Evolutionary conservation across 768 basidiomycete species (phyloP), one percentile per base, ranked within the genome.

Genomic region (Albatrellus ellisii): DNA sequence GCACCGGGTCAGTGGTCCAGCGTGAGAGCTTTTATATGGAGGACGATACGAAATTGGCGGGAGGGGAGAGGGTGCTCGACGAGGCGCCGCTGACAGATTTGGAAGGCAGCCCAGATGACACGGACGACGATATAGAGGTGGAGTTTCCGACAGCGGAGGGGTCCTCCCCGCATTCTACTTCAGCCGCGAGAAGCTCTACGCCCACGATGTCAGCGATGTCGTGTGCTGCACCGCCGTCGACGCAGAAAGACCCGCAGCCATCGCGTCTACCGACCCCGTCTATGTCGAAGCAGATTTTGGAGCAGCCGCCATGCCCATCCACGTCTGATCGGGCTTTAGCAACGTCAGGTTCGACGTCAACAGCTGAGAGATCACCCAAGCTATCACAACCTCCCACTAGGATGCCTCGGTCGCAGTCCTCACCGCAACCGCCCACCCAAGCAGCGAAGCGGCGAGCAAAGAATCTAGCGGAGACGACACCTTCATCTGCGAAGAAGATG

Each of bases 51-150:
- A 61, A 59, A n/a, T 12, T 20, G 15, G 35, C 15, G n/a, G 8
- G n/a, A 22, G 63, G 56, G 20, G 72, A 62, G 10, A 69, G 69
- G 52, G 82, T 89, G 26, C 54, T 86, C 45, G 84, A 90, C 54
- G 86, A 89, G 56, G 62, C 59, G 43, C 85, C 85, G 7, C 64
- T 73, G 36, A 86, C 83, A 7, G 87, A 88, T 59, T 55, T 85
- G 17, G 84, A 86, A 21, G 68, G 62, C 21, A 80, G 62, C 34
- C n/a, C n/a, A n/a, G 52, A 47, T n/a, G 65, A 66, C 26, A 54
- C 50, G 24, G 65, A 66, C 0, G 55, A 74, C 54, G 59, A 60
- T 42, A 68, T 47, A 21, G 49, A 51, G 39, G 12, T 14, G 21
- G 27, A 26, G 27, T 36, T 36, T 8, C 20, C 31, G 20, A 24